Percentiles rank a stretch among this genome's conserved stretches.
Evolutionary conservation across 192 early-diverging fungal genomes (phyloP).

Genomic region (Funneliformis mosseae): DNA sequence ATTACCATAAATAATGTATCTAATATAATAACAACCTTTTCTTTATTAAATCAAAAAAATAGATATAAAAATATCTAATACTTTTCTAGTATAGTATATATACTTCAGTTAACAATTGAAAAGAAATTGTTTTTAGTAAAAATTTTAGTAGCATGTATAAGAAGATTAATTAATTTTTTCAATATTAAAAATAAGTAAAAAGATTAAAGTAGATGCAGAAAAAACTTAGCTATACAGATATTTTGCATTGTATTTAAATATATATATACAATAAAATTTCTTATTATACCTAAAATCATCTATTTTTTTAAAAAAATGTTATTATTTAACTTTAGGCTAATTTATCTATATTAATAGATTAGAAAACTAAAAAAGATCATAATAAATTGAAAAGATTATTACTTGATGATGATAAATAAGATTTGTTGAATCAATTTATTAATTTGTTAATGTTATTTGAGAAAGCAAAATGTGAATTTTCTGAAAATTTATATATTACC

Average conservation of each 20-base stretch:
- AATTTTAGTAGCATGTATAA: not conserved
- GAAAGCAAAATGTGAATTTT: not conserved
- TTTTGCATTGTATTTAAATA: not conserved
- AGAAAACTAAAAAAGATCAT: not conserved
- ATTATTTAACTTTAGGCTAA: constrained; percentile 9
- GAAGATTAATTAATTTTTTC: constrained; percentile 16
- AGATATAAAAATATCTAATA: not conserved
- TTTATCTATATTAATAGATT: not conserved
- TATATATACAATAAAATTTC: not conserved
- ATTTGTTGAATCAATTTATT: not conserved
- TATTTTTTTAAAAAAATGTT: constrained; percentile 11
- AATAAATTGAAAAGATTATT: not conserved
- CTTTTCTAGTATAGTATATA: not conserved
- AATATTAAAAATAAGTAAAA: constrained; percentile 8
- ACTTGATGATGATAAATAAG: not conserved
- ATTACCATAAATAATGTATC: not conserved
- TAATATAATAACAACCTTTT: not conserved
- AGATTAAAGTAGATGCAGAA: not conserved
- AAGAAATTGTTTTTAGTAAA: not conserved
- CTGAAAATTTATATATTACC: not conserved
- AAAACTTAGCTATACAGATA: not conserved
- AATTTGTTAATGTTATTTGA: not conserved
- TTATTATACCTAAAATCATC: not conserved
- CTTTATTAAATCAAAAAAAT: not conserved
- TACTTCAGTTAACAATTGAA: not conserved